Percentiles rank a stretch among this genome's conserved stretches.
Evolutionary conservation across 306 rosid genomes (phyloP).

Genomic region (Dryas alaskensis): DNA sequence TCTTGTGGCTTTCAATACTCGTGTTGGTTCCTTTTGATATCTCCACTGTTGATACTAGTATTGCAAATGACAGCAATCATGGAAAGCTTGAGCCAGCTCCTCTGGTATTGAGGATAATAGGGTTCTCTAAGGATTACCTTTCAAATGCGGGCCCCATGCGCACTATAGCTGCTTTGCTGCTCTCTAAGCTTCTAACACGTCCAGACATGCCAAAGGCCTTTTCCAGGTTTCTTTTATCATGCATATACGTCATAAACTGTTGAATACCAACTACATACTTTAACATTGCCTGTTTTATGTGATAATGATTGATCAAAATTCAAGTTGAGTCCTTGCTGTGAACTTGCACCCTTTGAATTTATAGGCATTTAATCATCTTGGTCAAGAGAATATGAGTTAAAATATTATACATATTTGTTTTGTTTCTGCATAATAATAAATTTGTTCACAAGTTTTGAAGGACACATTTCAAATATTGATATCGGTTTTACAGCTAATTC

Average conservation of each 20-base stretch:
- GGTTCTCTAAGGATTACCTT: constrained; percentile 83
- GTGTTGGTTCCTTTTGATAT: constrained; percentile 94
- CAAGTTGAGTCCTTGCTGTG: constrained; percentile 5
- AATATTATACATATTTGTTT: background rate
- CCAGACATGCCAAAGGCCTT: constrained; percentile 96
- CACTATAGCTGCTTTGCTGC: constrained; percentile 80
- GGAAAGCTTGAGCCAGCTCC: constrained; percentile 65
- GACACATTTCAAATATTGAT: background rate
- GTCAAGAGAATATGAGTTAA: background rate
- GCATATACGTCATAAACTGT: constrained; percentile 16
- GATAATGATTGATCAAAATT: constrained; percentile 11
- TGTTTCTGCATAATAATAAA: background rate
- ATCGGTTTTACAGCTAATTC: background rate
- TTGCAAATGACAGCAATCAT: constrained; percentile 44
- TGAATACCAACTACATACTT: background rate
- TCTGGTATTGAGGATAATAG: constrained; percentile 72
- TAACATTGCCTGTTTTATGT: background rate
- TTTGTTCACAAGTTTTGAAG: background rate
- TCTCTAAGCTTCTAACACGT: constrained; percentile 85
- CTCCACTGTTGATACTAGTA: constrained; percentile 80
- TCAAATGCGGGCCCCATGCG: constrained; percentile 89
- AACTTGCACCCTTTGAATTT: background rate
- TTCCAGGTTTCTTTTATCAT: constrained; percentile 44
- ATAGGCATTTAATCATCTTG: background rate
- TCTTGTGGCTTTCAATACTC: constrained; percentile 88